A percentile compares a stretch with the other conserved stretches of the same genome.
phyloP scores from a whole-genome alignment of 139 green algal genomes.

The Coccomyxa sp. region DNA sequence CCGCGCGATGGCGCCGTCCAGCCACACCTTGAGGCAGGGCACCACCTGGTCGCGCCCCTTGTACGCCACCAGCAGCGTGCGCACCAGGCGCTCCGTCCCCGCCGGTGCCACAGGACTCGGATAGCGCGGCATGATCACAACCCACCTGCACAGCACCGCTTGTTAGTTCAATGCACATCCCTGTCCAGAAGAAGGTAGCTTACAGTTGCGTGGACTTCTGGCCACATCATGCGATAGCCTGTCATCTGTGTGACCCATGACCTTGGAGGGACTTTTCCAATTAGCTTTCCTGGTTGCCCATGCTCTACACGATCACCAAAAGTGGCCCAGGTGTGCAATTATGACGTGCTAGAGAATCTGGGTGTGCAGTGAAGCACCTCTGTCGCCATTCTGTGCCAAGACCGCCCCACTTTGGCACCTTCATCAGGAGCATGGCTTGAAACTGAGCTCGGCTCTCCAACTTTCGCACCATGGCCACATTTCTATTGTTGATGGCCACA shows the following conservation, averaged over 20 bases:
- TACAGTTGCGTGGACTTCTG: too few species aligned
- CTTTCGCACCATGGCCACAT: conserved; percentile 32
- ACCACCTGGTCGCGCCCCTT: conserved; percentile 10
- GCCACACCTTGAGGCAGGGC: conserved; percentile 22
- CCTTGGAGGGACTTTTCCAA: too few species aligned
- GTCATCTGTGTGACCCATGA: too few species aligned
- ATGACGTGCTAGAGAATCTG: not conserved
- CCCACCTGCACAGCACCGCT: not conserved
- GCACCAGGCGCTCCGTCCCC: conserved; percentile 5
- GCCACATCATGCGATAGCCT: too few species aligned
- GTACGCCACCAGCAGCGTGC: conserved; percentile 22
- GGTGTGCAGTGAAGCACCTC: not conserved
- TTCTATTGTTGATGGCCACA: conserved; percentile 35
- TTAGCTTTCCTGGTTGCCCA: too few species aligned
- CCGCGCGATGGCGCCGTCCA: conserved; percentile 8
- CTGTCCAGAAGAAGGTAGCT: too few species aligned
- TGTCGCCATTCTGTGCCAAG: conserved; percentile 19
- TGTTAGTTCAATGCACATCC: too few species aligned
- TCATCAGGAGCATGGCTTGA: conserved; percentile 32
- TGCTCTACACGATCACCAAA: too few species aligned
- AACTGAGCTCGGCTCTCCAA: conserved; percentile 32
- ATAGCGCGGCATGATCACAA: not conserved
- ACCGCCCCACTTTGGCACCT: conserved; percentile 23
- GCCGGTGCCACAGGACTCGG: not conserved
- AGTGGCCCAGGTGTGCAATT: too few species aligned